These are phyloP conservation scores for Beauveria australis DNA, from an alignment of 2,329 filamentous ascomycete genomes.

Conservation along the genomic window DNA sequence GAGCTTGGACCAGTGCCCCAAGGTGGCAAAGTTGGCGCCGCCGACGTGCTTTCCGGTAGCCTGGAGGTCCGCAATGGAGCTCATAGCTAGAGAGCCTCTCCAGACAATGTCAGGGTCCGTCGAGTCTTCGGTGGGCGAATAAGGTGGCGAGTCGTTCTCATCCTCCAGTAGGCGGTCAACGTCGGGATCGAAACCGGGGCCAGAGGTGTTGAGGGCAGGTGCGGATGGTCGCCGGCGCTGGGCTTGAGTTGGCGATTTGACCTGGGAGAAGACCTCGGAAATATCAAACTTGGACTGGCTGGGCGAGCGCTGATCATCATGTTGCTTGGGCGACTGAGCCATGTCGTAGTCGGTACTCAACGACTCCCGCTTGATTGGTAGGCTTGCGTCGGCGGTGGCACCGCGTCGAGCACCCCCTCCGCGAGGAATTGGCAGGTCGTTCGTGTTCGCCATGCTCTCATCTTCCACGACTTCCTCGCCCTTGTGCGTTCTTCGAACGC, in stretches of 20 bases:
- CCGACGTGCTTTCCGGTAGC: slow-evolving; percentile 77
- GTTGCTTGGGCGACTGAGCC: slow-evolving; percentile 30
- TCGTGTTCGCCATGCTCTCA: slow-evolving; percentile 37
- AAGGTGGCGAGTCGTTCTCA: slow-evolving; percentile 69
- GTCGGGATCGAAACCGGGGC: slow-evolving; percentile 71
- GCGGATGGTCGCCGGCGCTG: slow-evolving; percentile 41
- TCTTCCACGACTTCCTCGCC: slow-evolving; percentile 85
- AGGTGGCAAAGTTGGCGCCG: slow-evolving; percentile 65
- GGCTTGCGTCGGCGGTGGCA: background rate
- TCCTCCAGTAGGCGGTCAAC: slow-evolving; percentile 85
- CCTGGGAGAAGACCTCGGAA: slow-evolving; percentile 74
- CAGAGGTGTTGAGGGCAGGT: slow-evolving; percentile 35
- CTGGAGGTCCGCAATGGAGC: slow-evolving; percentile 64
- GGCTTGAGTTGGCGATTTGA: slow-evolving; percentile 60
- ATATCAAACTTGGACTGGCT: slow-evolving; percentile 65
- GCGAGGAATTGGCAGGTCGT: slow-evolving; percentile 22
- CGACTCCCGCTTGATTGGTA: slow-evolving; percentile 27
- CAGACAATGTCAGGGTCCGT: slow-evolving; percentile 65
- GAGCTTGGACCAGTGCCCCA: slow-evolving; percentile 63
- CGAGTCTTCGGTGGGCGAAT: slow-evolving; percentile 69
- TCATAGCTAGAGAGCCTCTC: slow-evolving; percentile 71
- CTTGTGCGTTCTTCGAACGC: slow-evolving; percentile 86
- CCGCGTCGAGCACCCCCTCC: slow-evolving; percentile 11
- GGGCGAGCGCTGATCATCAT: slow-evolving; percentile 46
- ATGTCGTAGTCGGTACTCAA: slow-evolving; percentile 18